Evolutionary conservation across 2,329 filamentous ascomycete genomes (phyloP).

Genomic region (Ophiosphaerella korrae): DNA sequence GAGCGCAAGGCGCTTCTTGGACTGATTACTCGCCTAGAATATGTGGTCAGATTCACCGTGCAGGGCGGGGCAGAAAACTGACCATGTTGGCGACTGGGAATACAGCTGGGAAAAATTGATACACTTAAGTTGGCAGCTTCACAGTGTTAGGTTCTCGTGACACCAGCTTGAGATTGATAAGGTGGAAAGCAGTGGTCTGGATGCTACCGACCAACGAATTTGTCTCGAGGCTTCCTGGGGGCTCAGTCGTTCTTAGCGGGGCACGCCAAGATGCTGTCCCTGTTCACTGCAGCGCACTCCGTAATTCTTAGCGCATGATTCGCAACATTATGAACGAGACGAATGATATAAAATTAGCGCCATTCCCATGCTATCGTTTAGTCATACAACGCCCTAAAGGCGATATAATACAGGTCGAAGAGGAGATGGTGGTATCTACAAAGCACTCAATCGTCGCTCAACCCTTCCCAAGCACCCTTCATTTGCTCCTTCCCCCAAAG

Average conservation of each 20-base stretch:
- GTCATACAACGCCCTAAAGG: conserved; percentile 3
- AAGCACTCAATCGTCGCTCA: conserved; percentile 33
- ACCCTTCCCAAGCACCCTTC: conserved; percentile 40
- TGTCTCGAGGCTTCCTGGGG: too few relatives aligned
- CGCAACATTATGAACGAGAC: background rate
- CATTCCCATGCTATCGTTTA: background rate
- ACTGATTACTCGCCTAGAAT: conserved; percentile 48
- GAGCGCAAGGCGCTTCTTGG: conserved; percentile 88
- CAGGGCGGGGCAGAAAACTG: conserved; percentile 18
- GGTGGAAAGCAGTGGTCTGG: background rate
- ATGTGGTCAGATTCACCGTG: conserved; percentile 19
- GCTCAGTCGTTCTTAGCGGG: background rate
- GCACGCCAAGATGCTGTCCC: background rate
- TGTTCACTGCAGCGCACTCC: background rate
- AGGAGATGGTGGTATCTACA: conserved; percentile 22
- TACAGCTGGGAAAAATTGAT: conserved; percentile 3
- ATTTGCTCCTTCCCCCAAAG: conserved; percentile 42
- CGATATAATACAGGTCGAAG: conserved; percentile 28
- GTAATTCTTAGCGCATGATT: background rate
- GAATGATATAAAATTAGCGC: background rate
- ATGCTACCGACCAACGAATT: too few relatives aligned
- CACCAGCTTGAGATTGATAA: background rate
- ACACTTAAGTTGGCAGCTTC: background rate
- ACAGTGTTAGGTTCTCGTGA: background rate
- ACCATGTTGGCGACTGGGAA: conserved; percentile 36